Conservation (phyloP, 2,329 filamentous ascomycete genomes). For the Nectriaceae sp. region DNA sequence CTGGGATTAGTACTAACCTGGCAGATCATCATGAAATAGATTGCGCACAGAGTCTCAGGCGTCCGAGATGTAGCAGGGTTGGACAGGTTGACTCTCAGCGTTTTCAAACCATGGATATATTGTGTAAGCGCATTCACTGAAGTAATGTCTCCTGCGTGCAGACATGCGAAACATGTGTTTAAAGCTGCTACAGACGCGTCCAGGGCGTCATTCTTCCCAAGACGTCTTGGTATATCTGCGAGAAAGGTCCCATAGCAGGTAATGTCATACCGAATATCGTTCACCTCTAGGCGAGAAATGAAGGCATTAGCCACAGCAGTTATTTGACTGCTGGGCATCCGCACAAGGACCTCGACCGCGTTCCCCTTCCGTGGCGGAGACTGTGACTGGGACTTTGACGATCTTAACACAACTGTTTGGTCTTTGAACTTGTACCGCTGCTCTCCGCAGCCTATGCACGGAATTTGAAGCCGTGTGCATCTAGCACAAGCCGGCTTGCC, state of each 20-base stretch:
- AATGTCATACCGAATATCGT: constrained; percentile 49
- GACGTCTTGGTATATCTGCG: constrained; percentile 43
- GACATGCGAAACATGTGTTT: constrained; percentile 24
- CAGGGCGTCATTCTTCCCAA: constrained; percentile 48
- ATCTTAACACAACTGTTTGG: constrained; percentile 15
- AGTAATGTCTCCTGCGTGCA: constrained; percentile 19
- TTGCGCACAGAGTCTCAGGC: constrained; percentile 37
- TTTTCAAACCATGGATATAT: constrained; percentile 34
- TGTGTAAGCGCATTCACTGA: constrained; percentile 26
- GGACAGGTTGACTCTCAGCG: constrained; percentile 27
- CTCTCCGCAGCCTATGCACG: constrained; percentile 48
- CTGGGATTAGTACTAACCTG: constrained; percentile 26
- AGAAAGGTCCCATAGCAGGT: constrained; percentile 49
- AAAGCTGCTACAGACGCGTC: constrained; percentile 40
- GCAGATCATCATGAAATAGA: constrained; percentile 39
- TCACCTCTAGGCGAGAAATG: constrained; percentile 37
- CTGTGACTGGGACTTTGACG: neutral
- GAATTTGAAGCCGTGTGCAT: constrained; percentile 46
- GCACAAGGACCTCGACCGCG: constrained; percentile 8
- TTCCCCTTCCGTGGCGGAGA: neutral
- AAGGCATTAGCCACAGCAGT: constrained; percentile 24
- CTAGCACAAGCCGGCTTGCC: constrained; percentile 44
- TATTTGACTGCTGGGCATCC: constrained; percentile 33
- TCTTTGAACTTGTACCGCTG: constrained; percentile 53
- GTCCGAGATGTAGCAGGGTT: constrained; percentile 29